A percentile compares a stretch with the other conserved stretches of the same genome.
Conservation (phyloP, 179 eudicot species). For the Carnegiea gigantea region DNA sequence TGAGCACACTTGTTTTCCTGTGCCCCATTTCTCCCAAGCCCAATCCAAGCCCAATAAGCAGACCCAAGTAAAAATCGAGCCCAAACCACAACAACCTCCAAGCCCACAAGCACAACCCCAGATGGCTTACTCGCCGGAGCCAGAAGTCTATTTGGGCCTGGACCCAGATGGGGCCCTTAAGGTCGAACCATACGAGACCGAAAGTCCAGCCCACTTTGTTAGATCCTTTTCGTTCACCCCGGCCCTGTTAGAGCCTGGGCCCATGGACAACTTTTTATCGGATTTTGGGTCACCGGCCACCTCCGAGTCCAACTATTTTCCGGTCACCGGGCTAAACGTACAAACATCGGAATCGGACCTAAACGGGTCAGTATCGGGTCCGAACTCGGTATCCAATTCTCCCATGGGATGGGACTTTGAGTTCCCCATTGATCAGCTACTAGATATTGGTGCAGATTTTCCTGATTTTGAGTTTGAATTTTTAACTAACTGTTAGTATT, state of each 20-base stretch:
- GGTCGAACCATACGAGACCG: background rate
- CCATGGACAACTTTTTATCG: background rate
- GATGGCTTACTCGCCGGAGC: background rate
- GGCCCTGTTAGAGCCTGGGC: slow-evolving; percentile 3
- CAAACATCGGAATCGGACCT: slow-evolving; percentile 31
- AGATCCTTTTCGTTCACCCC: slow-evolving; percentile 24
- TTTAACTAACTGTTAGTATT: background rate
- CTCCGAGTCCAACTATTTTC: slow-evolving; percentile 26
- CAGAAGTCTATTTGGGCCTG: slow-evolving; percentile 9
- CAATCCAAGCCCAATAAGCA: slow-evolving; percentile 2
- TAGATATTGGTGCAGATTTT: slow-evolving; percentile 29
- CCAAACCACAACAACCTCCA: slow-evolving; percentile 11
- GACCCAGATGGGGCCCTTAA: background rate
- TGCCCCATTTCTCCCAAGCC: background rate
- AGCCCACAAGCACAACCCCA: slow-evolving; percentile 7
- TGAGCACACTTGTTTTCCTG: slow-evolving; percentile 48
- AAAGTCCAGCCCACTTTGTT: background rate
- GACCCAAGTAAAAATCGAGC: background rate
- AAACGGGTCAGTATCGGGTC: slow-evolving; percentile 29
- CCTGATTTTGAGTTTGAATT: slow-evolving; percentile 15
- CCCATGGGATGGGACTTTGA: slow-evolving; percentile 26
- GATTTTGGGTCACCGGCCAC: slow-evolving; percentile 23
- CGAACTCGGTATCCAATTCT: slow-evolving; percentile 33
- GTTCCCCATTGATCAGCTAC: slow-evolving; percentile 28
- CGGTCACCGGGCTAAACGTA: background rate